Evolutionary conservation across 2,329 filamentous ascomycete species (phyloP).

Genomic region (Cladosporium cucumerinum): DNA sequence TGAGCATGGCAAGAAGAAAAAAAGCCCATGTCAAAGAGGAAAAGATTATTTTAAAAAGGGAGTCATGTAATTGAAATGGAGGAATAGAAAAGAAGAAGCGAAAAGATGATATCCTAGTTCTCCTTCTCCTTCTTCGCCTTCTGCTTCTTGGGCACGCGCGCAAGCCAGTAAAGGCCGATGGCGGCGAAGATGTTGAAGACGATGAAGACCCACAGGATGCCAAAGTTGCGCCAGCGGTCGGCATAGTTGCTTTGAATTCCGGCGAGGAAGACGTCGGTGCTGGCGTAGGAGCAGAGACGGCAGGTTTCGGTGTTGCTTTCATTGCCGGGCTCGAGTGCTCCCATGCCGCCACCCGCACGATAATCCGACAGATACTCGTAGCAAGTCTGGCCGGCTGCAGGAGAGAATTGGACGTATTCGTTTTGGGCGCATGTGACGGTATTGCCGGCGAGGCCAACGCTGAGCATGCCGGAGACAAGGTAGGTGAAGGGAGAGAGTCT

Average conservation of each 20-base stretch:
- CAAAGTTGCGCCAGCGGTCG: conserved; percentile 52
- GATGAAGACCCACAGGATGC: conserved; percentile 52
- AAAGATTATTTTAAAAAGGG: not conserved
- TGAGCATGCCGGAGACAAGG: conserved; percentile 68
- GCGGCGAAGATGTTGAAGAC: conserved; percentile 51
- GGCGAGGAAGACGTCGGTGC: conserved; percentile 44
- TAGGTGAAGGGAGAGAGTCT: conserved; percentile 80
- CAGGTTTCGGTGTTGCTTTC: conserved; percentile 35
- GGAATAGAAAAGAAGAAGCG: not conserved
- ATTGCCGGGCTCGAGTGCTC: not conserved
- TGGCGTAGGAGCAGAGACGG: conserved; percentile 40
- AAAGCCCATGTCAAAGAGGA: not conserved
- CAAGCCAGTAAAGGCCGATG: conserved; percentile 52
- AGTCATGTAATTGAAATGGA: not conserved
- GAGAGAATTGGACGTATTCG: conserved; percentile 66
- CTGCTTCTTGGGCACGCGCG: conserved; percentile 51
- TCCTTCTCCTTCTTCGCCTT: conserved; percentile 39
- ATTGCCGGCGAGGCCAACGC: conserved; percentile 66
- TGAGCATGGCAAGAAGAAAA: not conserved
- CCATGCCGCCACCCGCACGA: not conserved
- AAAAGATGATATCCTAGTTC: not conserved
- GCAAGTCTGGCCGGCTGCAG: conserved; percentile 49
- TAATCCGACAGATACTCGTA: conserved; percentile 35
- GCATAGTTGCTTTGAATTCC: conserved; percentile 42
- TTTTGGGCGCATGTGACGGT: conserved; percentile 63